Conservation (phyloP, 2,329 filamentous ascomycete species). For the Colletotrichum aenigma region DNA sequence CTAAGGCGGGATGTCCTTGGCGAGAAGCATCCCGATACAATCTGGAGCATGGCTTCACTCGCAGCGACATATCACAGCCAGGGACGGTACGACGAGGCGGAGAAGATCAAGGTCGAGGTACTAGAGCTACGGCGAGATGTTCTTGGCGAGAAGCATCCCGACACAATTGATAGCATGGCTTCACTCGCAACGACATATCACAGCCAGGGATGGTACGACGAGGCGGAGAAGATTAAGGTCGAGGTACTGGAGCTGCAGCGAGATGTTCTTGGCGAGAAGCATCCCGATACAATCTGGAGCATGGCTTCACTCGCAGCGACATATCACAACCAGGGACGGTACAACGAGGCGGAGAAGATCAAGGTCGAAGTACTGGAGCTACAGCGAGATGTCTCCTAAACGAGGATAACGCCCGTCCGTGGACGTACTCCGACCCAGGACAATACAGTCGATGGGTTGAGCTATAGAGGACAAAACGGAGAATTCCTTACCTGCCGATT, state of each 20-base stretch:
- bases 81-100: conserved; percentile 23
- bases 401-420: not conserved
- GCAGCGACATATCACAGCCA: conserved; percentile 20
- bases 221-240: no score
- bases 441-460: no score
- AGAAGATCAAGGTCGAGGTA: conserved; percentile 5
- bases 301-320: conserved; percentile 1
- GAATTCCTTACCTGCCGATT: not conserved
- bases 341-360: conserved; percentile 21
- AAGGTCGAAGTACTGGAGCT: conserved; percentile 11
- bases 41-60: not conserved
- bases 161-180: no score
- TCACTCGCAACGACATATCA: no score
- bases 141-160: no score
- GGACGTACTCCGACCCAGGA: no score
- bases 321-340: conserved; percentile 23
- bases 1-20: conserved; percentile 23
- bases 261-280: conserved; percentile 24
- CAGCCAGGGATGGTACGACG: no score
- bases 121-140: conserved; percentile 13
- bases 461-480: no score
- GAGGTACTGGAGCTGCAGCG: no score
- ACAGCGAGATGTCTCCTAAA: conserved; percentile 20
- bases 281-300: conserved; percentile 2
- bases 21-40: conserved; percentile 22